Evolutionary conservation across 1,284 basidiomycete genomes (phyloP).

Genomic region (Tilletia walkeri): DNA sequence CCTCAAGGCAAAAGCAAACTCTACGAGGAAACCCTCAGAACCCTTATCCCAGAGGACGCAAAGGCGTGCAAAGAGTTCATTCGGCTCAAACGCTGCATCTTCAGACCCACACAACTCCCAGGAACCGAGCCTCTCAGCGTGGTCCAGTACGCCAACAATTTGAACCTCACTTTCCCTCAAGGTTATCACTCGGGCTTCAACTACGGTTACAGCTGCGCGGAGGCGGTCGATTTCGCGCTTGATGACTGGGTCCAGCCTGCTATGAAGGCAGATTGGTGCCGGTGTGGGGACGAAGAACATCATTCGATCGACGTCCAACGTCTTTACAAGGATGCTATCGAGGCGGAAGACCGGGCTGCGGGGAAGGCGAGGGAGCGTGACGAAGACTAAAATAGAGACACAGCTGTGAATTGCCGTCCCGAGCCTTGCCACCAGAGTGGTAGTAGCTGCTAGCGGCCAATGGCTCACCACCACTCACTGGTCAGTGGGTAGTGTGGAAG

Average conservation of each 20-base stretch:
- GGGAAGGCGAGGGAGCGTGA: conserved; percentile 31
- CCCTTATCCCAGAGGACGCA: conserved; percentile 46
- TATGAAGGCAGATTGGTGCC: conserved; percentile 47
- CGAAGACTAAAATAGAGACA: not conserved
- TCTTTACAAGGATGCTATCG: conserved; percentile 31
- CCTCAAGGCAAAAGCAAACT: conserved; percentile 72
- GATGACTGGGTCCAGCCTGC: conserved; percentile 92
- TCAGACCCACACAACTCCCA: conserved; percentile 80
- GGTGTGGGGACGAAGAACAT: conserved; percentile 37
- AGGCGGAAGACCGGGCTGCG: conserved; percentile 42
- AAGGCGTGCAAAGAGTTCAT: conserved; percentile 87
- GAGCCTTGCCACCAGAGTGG: too few relatives aligned
- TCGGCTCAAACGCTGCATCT: conserved; percentile 92
- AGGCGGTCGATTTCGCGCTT: conserved; percentile 95
- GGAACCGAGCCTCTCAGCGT: conserved; percentile 62
- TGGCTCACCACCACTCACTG: too few relatives aligned
- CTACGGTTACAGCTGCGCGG: conserved; percentile 93
- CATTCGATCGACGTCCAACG: conserved; percentile 45
- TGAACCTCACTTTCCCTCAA: conserved; percentile 86
- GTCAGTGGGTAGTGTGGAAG: too few relatives aligned
- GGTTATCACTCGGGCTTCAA: conserved; percentile 99
- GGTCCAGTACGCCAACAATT: conserved; percentile 87
- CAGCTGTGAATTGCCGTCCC: too few relatives aligned
- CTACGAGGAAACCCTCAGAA: conserved; percentile 52
- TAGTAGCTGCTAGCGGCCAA: too few relatives aligned